phyloP scores from a whole-genome alignment of 176 grass and related monocot genomes.

The Eremochloa ophiuroides region DNA sequence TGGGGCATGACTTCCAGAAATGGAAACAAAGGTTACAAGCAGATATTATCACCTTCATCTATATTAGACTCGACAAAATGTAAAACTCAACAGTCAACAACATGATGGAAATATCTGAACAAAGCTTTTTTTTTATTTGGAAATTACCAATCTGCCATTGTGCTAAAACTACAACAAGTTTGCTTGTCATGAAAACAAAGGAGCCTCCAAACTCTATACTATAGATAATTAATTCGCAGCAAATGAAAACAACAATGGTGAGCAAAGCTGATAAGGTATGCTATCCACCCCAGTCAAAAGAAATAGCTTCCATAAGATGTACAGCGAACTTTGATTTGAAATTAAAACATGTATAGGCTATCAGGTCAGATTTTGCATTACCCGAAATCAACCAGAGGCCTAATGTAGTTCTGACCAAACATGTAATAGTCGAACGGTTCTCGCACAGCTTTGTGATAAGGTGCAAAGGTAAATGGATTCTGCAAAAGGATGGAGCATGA shows the following conservation, averaged over 20 bases:
- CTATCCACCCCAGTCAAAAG: neutral
- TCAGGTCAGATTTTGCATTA: conserved; percentile 39
- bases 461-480: conserved; percentile 78
- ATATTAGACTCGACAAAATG: neutral
- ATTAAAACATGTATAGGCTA: neutral
- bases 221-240: neutral
- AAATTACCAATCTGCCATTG: neutral
- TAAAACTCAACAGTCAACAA: neutral
- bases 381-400: conserved; percentile 82
- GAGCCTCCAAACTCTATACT: neutral
- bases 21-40: neutral
- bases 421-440: conserved; percentile 97
- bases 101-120: neutral
- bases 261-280: neutral
- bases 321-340: neutral
- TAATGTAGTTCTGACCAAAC: conserved; percentile 98
- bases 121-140: neutral
- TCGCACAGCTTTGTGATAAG: conserved; percentile 86
- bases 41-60: neutral
- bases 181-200: neutral
- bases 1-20: neutral
- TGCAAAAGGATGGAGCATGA: conserved; percentile 48
- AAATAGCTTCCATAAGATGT: neutral
- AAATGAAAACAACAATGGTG: neutral
- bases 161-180: conserved; percentile 9